Evolutionary conservation across 129 eudicot genomes (phyloP), one percentile per base, ranked within the genome.

Genomic region (Artemisia tridentata): DNA sequence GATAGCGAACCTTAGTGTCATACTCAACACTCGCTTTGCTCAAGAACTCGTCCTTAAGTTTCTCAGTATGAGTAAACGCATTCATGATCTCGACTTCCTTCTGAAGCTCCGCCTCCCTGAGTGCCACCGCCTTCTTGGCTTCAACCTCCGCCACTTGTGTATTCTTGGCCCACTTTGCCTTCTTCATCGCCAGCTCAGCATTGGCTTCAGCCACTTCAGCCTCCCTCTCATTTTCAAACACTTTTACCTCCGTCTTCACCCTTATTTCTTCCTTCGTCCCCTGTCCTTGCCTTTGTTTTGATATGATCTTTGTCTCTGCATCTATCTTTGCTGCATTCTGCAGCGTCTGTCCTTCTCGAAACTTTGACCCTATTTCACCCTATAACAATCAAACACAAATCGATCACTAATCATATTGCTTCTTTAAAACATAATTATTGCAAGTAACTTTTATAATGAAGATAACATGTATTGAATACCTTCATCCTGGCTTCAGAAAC

Each of bases 281-380:
- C 34, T 81, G 71, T 18, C 89, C 93, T 58, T 77, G 74, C 74
- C 87, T 84, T 21, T 84, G 80, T 0, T 82, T 82, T 1, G 88
- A 21, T 49, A 86, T 68, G n/a, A 90, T 71, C 86, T 61, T 86
- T 1, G 96, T 89, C 64, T 89, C 96, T 0, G 90, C 92, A 55
- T 89, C 93, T 25, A 89, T 89, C 60, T 82, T 86, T 0, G 96
- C 92, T 6, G 96, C 96, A 12, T 89, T 89, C 47, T 89, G 96
- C 7, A 80, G 66, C 2, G 96, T 84, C 17, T 76, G 82, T 5
- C 96, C 92, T 2, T 77, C 78, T 41, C 92, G 72, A 11, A 78
- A 64, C 71, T 89, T 89, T 0, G 96, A 47, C 7, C 96, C 96
- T 15, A 89, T 76, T 63, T 89, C 93, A 12, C 96, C 96, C 79